Conservation (phyloP, 305 asterid species). For the Ilex paraguariensis region DNA sequence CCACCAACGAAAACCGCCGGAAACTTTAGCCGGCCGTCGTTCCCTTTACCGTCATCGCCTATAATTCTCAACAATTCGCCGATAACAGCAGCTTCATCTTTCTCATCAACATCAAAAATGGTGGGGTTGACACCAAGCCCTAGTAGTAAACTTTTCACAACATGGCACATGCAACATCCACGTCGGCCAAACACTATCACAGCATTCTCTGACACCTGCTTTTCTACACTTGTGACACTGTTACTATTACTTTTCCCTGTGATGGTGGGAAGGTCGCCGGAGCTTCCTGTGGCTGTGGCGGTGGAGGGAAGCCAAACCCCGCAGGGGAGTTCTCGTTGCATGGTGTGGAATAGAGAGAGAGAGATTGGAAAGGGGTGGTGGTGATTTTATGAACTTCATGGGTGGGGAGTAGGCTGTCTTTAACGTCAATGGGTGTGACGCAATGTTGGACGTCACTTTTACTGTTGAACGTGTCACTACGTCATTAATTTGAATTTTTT, state of each 20-base stretch:
- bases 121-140: constrained; percentile 29
- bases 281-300: background rate
- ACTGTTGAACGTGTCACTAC: background rate
- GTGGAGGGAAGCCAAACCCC: background rate
- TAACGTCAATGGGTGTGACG: background rate
- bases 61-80: background rate
- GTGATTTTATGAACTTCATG: background rate
- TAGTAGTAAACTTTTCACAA: constrained; percentile 21
- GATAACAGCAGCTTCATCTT: constrained; percentile 4
- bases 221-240: background rate
- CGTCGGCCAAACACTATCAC: constrained; percentile 16
- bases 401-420: background rate
- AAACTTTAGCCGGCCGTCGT: constrained; percentile 8
- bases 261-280: background rate
- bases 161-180: constrained; percentile 33
- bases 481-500: too few species aligned
- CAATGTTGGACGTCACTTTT: background rate
- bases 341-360: constrained; percentile 1
- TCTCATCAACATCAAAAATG: constrained; percentile 22
- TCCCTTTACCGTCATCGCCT: background rate
- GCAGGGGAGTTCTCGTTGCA: constrained; percentile 21
- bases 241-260: too few species aligned
- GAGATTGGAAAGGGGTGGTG: background rate
- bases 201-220: constrained; percentile 24
- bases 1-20: constrained; percentile 40